Evolutionary conservation across 371 early-diverging fungal genomes (phyloP).

Genomic region (Mucor saturninus): DNA sequence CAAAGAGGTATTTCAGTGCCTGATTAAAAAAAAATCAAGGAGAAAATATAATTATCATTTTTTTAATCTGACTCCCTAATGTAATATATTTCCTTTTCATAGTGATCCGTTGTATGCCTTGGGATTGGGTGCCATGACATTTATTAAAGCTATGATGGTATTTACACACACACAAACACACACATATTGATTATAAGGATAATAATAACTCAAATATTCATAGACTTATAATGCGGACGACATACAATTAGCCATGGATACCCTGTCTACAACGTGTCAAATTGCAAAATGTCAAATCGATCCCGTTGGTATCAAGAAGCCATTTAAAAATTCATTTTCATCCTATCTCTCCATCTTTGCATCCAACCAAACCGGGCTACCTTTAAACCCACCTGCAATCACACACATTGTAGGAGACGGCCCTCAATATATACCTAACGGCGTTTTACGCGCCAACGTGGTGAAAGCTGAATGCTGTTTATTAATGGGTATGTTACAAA

Average conservation of each 20-base stretch:
- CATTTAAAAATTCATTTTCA: conserved; percentile 43
- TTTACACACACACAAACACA: not conserved
- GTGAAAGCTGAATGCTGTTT: conserved; percentile 63
- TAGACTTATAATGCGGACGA: conserved; percentile 46
- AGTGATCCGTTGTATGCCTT: conserved; percentile 54
- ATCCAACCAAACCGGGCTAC: conserved; percentile 34
- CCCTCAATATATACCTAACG: conserved; percentile 48
- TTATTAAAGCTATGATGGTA: conserved; percentile 41
- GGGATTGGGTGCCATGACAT: conserved; percentile 55
- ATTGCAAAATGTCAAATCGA: conserved; percentile 51
- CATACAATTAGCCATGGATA: conserved; percentile 40
- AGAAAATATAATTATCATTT: conserved; percentile 21
- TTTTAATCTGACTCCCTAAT: not conserved
- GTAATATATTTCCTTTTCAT: not conserved
- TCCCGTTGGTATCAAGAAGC: conserved; percentile 34
- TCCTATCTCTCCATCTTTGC: conserved; percentile 41
- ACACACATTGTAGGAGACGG: conserved; percentile 21
- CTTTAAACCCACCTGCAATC: conserved; percentile 28
- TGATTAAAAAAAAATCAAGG: conserved; percentile 44
- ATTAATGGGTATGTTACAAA: conserved; percentile 57
- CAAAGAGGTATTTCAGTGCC: conserved; percentile 16
- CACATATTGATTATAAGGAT: not conserved
- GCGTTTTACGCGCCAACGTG: conserved; percentile 64
- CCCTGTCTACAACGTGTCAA: conserved; percentile 43
- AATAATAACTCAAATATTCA: not conserved